Base-by-base conservation (phyloP, 2,329 filamentous ascomycete genomes). In the Catunica adiposa region DNA sequence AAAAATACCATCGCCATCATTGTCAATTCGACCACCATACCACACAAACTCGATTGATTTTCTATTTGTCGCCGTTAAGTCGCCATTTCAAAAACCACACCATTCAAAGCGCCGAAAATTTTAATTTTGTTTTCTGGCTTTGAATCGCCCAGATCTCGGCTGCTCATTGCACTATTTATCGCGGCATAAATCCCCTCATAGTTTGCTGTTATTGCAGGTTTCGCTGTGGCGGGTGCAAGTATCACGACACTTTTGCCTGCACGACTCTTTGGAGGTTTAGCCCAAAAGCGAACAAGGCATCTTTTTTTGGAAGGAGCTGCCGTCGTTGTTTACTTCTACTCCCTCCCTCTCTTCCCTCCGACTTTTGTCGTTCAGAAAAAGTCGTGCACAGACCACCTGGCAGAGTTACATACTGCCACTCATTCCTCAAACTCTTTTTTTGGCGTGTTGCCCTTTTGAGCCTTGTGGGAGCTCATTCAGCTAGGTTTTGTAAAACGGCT, bases 261-360 rank as follows among this genome's bases (percentile, higher is more conserved):
- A 48, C 20, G 22, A 26, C 9, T 26, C 22, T 48, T 48, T 52
- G 50, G 50, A 38, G 50, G 50, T 52, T 52, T 38, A 22, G 23
- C 34, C 29, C 48, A 51, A 51, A 51, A 51, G 31, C 48, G 38
- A 17, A 17, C 50, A 40, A 22, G 29, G 8, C 15, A 15, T 38
- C 31, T 52, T 52, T 52, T 54, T 54, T 53, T 53, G 31, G 57
- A 56, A 58, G 57, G 57, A 58, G 54, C 47, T 58, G 57, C 50
- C 50, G 56, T 42, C 50, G 56, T 56, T 58, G 57, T 56, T 48
- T 26, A 22, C 4, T 52, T 22, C 23, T 5, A 14, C 11, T 34
- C 29, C 11, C 11, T 5, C n/a, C n/a, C n/a, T n/a, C n/a, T n/a
- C n/a, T n/a, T n/a, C n/a, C n/a, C n/a, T n/a, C n/a, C n/a, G n/a